phyloP scores from a whole-genome alignment of 768 basidiomycete species.

The Auricularia sp. region DNA sequence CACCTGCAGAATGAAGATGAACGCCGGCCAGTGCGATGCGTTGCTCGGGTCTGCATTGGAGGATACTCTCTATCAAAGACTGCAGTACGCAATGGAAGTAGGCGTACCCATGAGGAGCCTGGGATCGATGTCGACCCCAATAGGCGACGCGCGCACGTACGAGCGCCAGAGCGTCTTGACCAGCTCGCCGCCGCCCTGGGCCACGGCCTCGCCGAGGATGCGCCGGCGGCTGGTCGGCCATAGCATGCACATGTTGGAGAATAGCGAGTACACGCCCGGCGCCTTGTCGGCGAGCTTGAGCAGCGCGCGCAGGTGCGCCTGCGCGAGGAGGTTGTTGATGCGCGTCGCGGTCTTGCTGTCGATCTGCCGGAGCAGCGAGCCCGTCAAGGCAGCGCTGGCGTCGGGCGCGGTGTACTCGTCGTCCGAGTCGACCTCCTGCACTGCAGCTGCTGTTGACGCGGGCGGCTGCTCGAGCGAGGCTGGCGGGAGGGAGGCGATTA shows the following conservation, averaged over 20 bases:
- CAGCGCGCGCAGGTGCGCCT: constrained; percentile 19
- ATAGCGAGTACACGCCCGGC: constrained; percentile 33
- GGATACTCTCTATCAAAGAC: too few relatives aligned
- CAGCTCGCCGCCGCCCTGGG: constrained; percentile 51
- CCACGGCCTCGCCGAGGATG: constrained; percentile 45
- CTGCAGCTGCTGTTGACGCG: neutral
- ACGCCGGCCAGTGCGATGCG: constrained; percentile 45
- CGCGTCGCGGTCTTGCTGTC: constrained; percentile 56
- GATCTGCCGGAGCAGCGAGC: neutral
- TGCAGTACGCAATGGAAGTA: neutral
- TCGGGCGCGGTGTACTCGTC: constrained; percentile 5
- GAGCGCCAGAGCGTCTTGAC: constrained; percentile 65
- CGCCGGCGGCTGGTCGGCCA: constrained; percentile 52
- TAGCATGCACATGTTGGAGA: constrained; percentile 45
- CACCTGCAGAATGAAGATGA: constrained; percentile 71
- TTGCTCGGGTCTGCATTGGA: constrained; percentile 31
- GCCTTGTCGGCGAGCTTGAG: constrained; percentile 33
- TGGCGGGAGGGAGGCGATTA: constrained; percentile 18
- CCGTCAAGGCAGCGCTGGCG: neutral
- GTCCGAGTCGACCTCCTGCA: constrained; percentile 5
- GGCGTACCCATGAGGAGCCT: constrained; percentile 1
- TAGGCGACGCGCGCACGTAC: constrained; percentile 41
- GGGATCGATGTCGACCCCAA: constrained; percentile 48
- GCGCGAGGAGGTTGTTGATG: constrained; percentile 43
- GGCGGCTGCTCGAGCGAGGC: neutral